Conservation (phyloP, 495 filamentous ascomycete genomes). For the Aspergillus sclerotioniger region DNA sequence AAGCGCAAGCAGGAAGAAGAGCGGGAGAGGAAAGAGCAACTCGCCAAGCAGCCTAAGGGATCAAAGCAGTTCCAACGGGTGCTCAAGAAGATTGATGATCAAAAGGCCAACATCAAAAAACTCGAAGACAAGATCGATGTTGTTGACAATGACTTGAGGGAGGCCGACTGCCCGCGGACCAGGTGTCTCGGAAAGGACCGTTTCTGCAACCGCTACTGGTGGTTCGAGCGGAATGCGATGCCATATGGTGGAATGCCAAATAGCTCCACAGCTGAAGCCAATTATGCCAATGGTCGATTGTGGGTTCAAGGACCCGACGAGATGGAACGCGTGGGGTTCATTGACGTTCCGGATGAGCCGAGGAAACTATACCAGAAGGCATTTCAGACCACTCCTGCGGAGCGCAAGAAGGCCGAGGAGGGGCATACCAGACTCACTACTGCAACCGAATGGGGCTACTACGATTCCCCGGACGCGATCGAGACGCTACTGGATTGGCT, state of each 20-base stretch:
- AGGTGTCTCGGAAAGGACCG: slow-evolving; percentile 86
- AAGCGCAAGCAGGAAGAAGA: slow-evolving; percentile 83
- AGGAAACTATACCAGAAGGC: slow-evolving; percentile 57
- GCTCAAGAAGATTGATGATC: slow-evolving; percentile 80
- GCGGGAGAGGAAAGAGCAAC: slow-evolving; percentile 73
- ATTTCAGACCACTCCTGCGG: slow-evolving; percentile 75
- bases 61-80: slow-evolving; percentile 89
- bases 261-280: slow-evolving; percentile 81
- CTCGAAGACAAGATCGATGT: slow-evolving; percentile 80
- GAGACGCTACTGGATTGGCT: slow-evolving; percentile 84
- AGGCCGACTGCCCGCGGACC: slow-evolving; percentile 89
- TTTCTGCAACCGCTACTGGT: slow-evolving; percentile 98
- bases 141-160: slow-evolving; percentile 87
- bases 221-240: slow-evolving; percentile 99
- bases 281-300: slow-evolving; percentile 89
- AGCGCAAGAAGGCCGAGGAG: slow-evolving; percentile 85
- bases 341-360: slow-evolving; percentile 71
- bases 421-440: slow-evolving; percentile 73
- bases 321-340: slow-evolving; percentile 79
- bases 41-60: slow-evolving; percentile 76
- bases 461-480: slow-evolving; percentile 72
- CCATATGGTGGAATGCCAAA: slow-evolving; percentile 84
- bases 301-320: slow-evolving; percentile 97
- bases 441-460: slow-evolving; percentile 87
- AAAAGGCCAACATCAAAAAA: slow-evolving; percentile 72